Conservation (phyloP, 495 filamentous ascomycete species). For the Podospora appendiculata region DNA sequence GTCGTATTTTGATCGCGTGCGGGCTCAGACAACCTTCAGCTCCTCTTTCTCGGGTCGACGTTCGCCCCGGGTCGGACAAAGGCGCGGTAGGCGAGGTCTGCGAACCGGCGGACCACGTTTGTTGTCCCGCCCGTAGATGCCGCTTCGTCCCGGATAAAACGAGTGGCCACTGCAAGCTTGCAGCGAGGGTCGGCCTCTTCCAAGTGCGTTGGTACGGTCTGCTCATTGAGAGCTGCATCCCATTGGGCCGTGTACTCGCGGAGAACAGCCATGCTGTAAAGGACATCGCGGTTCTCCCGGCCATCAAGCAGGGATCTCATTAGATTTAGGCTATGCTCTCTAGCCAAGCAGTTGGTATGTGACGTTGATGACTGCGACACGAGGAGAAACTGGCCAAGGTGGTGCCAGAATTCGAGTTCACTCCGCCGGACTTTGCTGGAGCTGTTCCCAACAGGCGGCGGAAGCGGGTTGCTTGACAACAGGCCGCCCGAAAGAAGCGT, state of each 20-base stretch:
- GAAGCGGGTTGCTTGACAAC: slow-evolving; percentile 50
- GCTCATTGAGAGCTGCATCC: slow-evolving; percentile 53
- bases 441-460: slow-evolving; percentile 18
- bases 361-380: slow-evolving; percentile 45
- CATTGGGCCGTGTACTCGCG: slow-evolving; percentile 64
- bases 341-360: slow-evolving; percentile 35
- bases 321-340: slow-evolving; percentile 54
- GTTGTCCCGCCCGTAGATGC: slow-evolving; percentile 62
- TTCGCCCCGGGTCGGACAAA: slow-evolving; percentile 37
- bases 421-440: slow-evolving; percentile 43
- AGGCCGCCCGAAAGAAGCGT: slow-evolving; percentile 62
- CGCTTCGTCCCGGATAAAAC: slow-evolving; percentile 71
- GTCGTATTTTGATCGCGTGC: too few relatives aligned
- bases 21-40: too few relatives aligned
- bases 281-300: slow-evolving; percentile 81
- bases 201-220: slow-evolving; percentile 50
- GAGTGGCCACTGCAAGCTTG: slow-evolving; percentile 71
- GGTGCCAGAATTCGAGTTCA: slow-evolving; percentile 75
- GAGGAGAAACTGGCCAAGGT: slow-evolving; percentile 63
- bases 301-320: slow-evolving; percentile 65
- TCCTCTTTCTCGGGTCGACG: not conserved
- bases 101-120: slow-evolving; percentile 71
- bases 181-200: slow-evolving; percentile 63
- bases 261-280: slow-evolving; percentile 80
- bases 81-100: slow-evolving; percentile 55